Base-by-base conservation (phyloP, 495 filamentous ascomycete species). In the Penicillium silybi region DNA sequence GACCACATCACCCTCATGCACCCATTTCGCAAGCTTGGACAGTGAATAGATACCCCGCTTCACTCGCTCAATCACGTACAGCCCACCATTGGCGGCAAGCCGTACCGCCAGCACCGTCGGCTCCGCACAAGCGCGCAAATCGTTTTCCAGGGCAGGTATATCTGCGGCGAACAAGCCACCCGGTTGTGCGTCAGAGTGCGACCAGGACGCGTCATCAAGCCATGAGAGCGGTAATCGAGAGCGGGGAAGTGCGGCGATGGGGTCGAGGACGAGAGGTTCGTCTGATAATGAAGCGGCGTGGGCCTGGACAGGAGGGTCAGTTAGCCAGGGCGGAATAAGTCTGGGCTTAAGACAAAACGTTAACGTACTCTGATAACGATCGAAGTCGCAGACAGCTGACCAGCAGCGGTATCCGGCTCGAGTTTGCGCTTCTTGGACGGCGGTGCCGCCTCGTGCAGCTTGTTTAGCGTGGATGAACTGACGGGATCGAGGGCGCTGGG, bases 41-140 rank as follows among this genome's bases (percentile, higher is more conserved):
- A 93, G 58, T 13, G 82, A 81, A 65, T 88, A 95, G 10, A 90
- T 72, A 0, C 82, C 80, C 41, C 67, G 60, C 43, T 77, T 76
- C 23, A 88, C 85, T n/a, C 80, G 70, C 68, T 96, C 91, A 27
- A 95, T 65, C 13, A 83, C 85, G 64, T 85, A 92, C 5, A 88
- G 55, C 7, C 74, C 75, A 19, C 75, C 78, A 60, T 80, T 80
- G 8, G 68, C 70, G 34, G 84, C 76, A 19, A 83, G 72, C 43
- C 83, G 75, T 25, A 85, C 87, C 38, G 90, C 78, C 9, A 96
- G 79, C 1, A 95, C 76, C 32, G 52, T 61, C 1, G 66, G 62
- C 39, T 72, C 68, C 2, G 39, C 37, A 20, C 50, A 41, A 20
- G 48, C 25, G 15, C 50, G 54, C 20, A 77, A 66, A 46, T 84